These are phyloP conservation scores for Davidsoniella neocaledoniae DNA, from an alignment of 2,329 filamentous ascomycete genomes.

Conservation along the genomic window DNA sequence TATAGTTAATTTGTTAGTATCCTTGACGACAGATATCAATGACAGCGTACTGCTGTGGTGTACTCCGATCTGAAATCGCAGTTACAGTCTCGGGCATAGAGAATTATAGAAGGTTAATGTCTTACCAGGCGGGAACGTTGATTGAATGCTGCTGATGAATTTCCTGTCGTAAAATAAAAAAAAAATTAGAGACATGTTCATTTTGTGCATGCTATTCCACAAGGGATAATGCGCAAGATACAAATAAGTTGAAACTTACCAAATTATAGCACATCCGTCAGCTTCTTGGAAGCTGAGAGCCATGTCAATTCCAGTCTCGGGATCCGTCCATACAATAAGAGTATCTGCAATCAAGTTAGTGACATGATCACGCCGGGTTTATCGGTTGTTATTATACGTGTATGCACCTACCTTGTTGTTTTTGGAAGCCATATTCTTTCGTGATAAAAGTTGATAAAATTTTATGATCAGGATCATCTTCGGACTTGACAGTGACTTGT, in stretches of 20 bases:
- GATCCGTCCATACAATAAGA: slow-evolving; percentile 94
- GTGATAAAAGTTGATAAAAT: slow-evolving; percentile 79
- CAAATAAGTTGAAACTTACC: slow-evolving; percentile 34
- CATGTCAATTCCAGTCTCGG: slow-evolving; percentile 75
- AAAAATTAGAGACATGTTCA: not conserved
- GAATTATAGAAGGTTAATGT: no score
- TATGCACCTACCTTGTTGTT: slow-evolving; percentile 64
- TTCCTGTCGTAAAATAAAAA: slow-evolving; percentile 40
- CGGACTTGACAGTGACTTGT: slow-evolving; percentile 78
- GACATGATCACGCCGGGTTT: not conserved
- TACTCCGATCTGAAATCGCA: no score
- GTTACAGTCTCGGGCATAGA: no score
- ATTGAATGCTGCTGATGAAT: slow-evolving; percentile 73
- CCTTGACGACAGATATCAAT: not conserved
- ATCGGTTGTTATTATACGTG: no score
- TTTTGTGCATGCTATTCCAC: not conserved
- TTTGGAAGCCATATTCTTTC: slow-evolving; percentile 93
- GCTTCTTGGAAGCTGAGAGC: slow-evolving; percentile 95
- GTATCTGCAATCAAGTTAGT: slow-evolving; percentile 46
- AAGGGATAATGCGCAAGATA: not conserved
- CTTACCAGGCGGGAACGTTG: slow-evolving; percentile 38
- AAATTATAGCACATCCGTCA: slow-evolving; percentile 83
- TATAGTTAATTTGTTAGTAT: slow-evolving; percentile 16
- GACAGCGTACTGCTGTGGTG: no score
- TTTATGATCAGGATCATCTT: slow-evolving; percentile 71